These are phyloP conservation scores for Candida morakotiae DNA, from an alignment of 805 yeast species.

Conservation along the genomic window DNA sequence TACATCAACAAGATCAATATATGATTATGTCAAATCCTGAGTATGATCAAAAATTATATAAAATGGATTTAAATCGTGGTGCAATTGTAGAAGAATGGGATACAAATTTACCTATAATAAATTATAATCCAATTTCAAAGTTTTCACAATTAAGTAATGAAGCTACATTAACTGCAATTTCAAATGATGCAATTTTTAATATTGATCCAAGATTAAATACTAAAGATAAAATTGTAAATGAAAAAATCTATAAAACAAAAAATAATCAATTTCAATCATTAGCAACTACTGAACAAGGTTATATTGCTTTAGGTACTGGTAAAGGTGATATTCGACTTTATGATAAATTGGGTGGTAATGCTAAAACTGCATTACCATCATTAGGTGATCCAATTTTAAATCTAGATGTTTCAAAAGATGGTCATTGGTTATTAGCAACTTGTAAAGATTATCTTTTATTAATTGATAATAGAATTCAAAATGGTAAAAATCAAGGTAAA, in stretches of 20 bases:
- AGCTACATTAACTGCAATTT: conserved; percentile 68
- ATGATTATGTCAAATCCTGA: conserved; percentile 60
- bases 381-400: conserved; percentile 72
- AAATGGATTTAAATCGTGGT: conserved; percentile 79
- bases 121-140: conserved; percentile 68
- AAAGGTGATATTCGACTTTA: conserved; percentile 75
- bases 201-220: conserved; percentile 75
- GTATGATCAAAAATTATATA: conserved; percentile 44
- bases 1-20: conserved; percentile 69
- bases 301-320: conserved; percentile 69
- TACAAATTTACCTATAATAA: conserved; percentile 45
- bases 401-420: conserved; percentile 71
- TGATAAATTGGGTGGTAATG: conserved; percentile 68
- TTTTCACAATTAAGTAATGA: conserved; percentile 72
- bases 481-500: conserved; percentile 53
- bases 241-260: conserved; percentile 48
- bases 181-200: conserved; percentile 61
- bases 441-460: conserved; percentile 68
- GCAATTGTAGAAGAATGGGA: conserved; percentile 85
- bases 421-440: conserved; percentile 78
- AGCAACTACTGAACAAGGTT: conserved; percentile 71
- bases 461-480: conserved; percentile 60
- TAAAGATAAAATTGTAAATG: conserved; percentile 56
- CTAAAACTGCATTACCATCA: conserved; percentile 78
- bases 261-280: conserved; percentile 51